Percentiles rank a stretch among this genome's conserved stretches.
These are phyloP conservation scores for Aurantiochytrium sp. DNA, from an alignment of 108 stramenopile genomes.

Conservation along the genomic window DNA sequence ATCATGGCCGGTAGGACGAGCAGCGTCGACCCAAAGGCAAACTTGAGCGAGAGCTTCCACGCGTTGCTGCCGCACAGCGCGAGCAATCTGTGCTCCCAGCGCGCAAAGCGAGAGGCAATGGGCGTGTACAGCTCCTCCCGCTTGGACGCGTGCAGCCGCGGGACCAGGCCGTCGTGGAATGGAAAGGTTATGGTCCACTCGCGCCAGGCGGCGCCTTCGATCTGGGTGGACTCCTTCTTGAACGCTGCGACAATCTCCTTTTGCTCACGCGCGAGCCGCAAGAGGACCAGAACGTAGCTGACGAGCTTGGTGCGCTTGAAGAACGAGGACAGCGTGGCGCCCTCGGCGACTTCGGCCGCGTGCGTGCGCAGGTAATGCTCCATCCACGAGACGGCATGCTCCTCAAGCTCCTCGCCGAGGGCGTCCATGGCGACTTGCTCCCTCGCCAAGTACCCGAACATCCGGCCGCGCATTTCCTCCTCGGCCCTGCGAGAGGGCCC, in stretches of 20 bases:
- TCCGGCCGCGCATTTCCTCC: not conserved
- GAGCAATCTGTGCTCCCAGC: not conserved
- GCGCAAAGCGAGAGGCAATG: not conserved
- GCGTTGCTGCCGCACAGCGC: not conserved
- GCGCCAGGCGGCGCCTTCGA: not conserved
- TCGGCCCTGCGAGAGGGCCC: not conserved
- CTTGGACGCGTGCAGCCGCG: not conserved
- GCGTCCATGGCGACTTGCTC: not conserved
- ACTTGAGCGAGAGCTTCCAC: not conserved
- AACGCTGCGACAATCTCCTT: not conserved
- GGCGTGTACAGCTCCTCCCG: not conserved
- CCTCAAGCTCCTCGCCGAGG: not conserved
- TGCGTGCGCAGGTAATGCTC: not conserved
- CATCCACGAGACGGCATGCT: not conserved
- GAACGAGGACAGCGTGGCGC: not conserved
- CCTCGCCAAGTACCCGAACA: not conserved
- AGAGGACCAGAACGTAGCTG: not conserved
- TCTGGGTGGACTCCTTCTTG: not conserved
- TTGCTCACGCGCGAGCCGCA: not conserved
- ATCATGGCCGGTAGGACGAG: not conserved
- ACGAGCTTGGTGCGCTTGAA: not conserved
- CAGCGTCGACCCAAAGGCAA: not conserved
- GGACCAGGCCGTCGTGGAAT: not conserved
- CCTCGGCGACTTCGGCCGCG: not conserved
- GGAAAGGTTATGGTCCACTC: not conserved